Base-by-base conservation (phyloP, 257 asterid species). In the Fraxinus americana region DNA sequence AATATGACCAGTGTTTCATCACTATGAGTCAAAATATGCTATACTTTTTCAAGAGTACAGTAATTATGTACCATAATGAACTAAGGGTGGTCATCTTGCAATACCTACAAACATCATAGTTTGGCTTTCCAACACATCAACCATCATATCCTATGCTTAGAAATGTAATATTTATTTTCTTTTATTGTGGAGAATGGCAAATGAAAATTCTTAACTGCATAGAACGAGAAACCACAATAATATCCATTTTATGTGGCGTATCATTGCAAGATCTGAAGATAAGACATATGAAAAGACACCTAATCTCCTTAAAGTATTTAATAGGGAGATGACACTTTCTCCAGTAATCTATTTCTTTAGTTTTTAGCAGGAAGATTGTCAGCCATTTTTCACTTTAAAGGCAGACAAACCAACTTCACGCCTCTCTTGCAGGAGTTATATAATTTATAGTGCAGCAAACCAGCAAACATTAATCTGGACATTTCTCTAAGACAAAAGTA, bases 81-180 rank as follows among this genome's bases (percentile, higher is more conserved):
- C 4, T 3, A 52, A 32, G 43, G 29, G 39, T 73, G 35, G 29
- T 57, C 66, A 57, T 23, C 70, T 32, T 7, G 29, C 19, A 74
- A 54, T 39, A n/a, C 63, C 43, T 67, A 19, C n/a, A 76, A 57
- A 32, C 23, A 48, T 11, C 74, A 38, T 32, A 29, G 5, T n/a
- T 74, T 35, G 11, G 5, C 54, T 34, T 74, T 14, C 36, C 70
- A 57, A 59, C 52, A 59, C 3, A 17, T 30, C 50, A 74, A 45
- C 29, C 77, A 74, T 54, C 36, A 54, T 50, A 34, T 48, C 34
- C 66, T 57, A 73, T 73, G 66, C n/a, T 25, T n/a, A 66, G 34
- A 21, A 23, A 67, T 68, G 79, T 36, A 13, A 38, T 35, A 39
- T 27, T 75, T 59, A 23, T 6, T 21, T 59, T 41, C 3, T 25